A percentile compares a stretch with the other conserved stretches of the same genome.
These are phyloP conservation scores for Anastatica hierochuntica DNA, from an alignment of 345 rosid species.

Conservation along the genomic window DNA sequence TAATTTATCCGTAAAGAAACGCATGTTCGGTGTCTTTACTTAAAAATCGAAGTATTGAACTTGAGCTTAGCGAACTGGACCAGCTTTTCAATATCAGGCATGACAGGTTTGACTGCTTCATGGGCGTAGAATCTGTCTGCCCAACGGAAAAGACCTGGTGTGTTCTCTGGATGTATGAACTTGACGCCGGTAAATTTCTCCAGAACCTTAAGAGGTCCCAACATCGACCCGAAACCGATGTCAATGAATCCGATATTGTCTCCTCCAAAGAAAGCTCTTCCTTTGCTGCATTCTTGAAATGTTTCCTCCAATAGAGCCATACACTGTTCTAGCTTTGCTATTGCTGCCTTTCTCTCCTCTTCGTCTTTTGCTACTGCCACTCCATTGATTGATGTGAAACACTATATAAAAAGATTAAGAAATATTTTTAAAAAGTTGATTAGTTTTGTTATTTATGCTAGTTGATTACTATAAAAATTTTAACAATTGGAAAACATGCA, in stretches of 20 bases:
- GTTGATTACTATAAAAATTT: no score
- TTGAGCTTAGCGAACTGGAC: conserved; percentile 21
- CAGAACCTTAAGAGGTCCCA: conserved; percentile 50
- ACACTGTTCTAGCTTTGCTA: conserved; percentile 32
- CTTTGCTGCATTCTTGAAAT: conserved; percentile 47
- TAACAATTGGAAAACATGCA: no score
- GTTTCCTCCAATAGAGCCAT: conserved; percentile 47
- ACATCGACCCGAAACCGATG: conserved; percentile 51
- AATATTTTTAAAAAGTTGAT: not conserved
- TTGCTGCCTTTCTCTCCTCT: conserved; percentile 31
- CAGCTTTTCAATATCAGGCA: conserved; percentile 68
- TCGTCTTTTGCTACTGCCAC: conserved; percentile 28
- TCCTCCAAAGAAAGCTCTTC: conserved; percentile 72
- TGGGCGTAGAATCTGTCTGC: conserved; percentile 43
- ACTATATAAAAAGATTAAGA: conserved; percentile 25
- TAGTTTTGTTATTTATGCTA: no score
- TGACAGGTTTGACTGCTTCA: conserved; percentile 54
- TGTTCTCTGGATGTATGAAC: conserved; percentile 38
- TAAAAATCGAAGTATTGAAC: conserved; percentile 20
- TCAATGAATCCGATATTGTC: conserved; percentile 56
- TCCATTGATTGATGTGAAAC: conserved; percentile 37
- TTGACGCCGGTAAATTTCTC: conserved; percentile 30
- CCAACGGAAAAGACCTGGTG: conserved; percentile 54
- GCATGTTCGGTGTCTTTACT: no score
- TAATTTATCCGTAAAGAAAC: no score